Evolutionary conservation across 2,329 filamentous ascomycete genomes (phyloP), one percentile per base, ranked within the genome.

Genomic region (Pyrenophora seminiperda): DNA sequence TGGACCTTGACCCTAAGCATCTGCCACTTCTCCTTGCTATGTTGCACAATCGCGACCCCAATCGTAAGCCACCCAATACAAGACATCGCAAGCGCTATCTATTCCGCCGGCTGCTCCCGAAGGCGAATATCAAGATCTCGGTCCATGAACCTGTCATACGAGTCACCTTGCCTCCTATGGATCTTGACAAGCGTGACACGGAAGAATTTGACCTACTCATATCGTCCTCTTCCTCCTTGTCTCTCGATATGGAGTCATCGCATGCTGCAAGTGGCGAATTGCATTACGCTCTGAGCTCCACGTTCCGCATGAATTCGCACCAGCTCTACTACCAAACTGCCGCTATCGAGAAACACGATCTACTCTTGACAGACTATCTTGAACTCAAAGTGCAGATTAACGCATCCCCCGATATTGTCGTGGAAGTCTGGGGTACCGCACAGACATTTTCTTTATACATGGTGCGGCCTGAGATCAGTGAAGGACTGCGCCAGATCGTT

Each of bases 191-290:
- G 43, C 73, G 73, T 32, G 83, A 86, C 19, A 81, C 85, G 0
- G 90, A 91, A 53, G 92, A 97, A 59, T 97, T 94, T 61, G 94
- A 99, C 67, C 81, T 99, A 22, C 88, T 99, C 36, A 96, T 99
- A 39, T 96, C 91, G 1, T 94, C 91, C 2, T 90, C 96, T 9
- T 97, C 95, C 0, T 96, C 93, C 0, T 85, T 97, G 30, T 96
- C 93, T 0, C 77, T 97, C 17, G 94, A 99, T 65, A 82, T 96
- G 39, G 94, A 99, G 67, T 96, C 94, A 0, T 96, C 91, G n/a
- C 94, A 99, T 74, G 94, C 91, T 3, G 80, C 88, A 0, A 84
- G 90, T 29, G 89, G 89, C 49, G 89, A 95, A 27, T 77, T 91
- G 3, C 89, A 97, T 67, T 99, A 99, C 73, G 90, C 89, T 4